These are phyloP conservation scores for Aquilaria agallochum DNA, from an alignment of 441 rosid genomes.

Conservation along the genomic window DNA sequence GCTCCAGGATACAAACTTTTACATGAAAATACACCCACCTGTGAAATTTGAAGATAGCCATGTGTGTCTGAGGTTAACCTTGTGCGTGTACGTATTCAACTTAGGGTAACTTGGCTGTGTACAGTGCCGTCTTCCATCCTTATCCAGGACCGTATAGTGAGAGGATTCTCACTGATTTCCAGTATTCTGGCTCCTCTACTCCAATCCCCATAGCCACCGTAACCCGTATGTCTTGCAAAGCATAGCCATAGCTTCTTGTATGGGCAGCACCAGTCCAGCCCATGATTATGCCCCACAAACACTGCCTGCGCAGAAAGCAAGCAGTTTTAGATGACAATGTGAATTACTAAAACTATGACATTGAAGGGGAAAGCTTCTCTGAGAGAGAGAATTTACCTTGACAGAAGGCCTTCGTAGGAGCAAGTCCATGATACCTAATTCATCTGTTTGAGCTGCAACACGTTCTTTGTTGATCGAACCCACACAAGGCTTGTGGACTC, in stretches of 20 bases:
- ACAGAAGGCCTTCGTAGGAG: constrained; percentile 60
- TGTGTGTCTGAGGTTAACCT: too few relatives aligned
- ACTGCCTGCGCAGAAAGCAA: constrained; percentile 48
- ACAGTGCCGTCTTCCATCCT: constrained; percentile 73
- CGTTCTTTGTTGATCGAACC: constrained; percentile 79
- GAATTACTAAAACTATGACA: not conserved
- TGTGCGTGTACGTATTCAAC: constrained; percentile 1
- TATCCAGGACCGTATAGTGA: constrained; percentile 73
- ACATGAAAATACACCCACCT: too few relatives aligned
- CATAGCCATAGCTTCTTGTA: constrained; percentile 71
- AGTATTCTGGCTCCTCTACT: constrained; percentile 70
- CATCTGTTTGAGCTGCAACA: constrained; percentile 78
- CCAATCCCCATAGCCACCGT: constrained; percentile 82
- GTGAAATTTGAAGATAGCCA: too few relatives aligned
- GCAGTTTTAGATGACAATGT: constrained; percentile 9
- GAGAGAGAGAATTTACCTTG: constrained; percentile 42
- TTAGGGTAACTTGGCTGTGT: constrained; percentile 57
- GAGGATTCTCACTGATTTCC: constrained; percentile 57
- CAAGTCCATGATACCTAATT: constrained; percentile 64
- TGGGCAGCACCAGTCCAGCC: constrained; percentile 97
- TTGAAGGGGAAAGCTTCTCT: too few relatives aligned
- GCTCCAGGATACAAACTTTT: too few relatives aligned
- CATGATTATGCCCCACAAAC: constrained; percentile 93
- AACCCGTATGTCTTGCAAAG: constrained; percentile 86
- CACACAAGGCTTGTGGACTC: constrained; percentile 59